These are phyloP conservation scores for Citrus sp. DNA, from an alignment of 345 rosid species.

Conservation along the genomic window DNA sequence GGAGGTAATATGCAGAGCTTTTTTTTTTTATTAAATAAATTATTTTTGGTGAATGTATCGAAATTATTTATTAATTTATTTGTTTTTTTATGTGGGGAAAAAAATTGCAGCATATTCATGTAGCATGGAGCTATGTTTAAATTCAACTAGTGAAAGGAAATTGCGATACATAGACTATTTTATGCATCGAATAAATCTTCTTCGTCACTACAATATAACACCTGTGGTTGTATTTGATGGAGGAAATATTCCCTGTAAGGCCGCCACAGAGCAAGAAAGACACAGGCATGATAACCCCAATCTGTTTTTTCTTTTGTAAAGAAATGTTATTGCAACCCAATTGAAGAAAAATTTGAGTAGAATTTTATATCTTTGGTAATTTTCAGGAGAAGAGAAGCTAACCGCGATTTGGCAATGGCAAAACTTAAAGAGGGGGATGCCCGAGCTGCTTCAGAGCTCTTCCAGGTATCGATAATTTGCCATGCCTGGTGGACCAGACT, in stretches of 20 bases:
- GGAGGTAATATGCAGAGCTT: slow-evolving; percentile 52
- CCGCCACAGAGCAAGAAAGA: slow-evolving; percentile 67
- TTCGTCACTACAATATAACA: slow-evolving; percentile 55
- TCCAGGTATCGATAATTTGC: slow-evolving; percentile 50
- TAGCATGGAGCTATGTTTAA: slow-evolving; percentile 89
- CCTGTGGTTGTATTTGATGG: slow-evolving; percentile 92
- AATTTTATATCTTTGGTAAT: background rate
- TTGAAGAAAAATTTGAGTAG: background rate
- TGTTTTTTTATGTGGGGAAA: background rate
- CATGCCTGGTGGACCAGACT: background rate
- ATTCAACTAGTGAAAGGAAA: slow-evolving; percentile 58
- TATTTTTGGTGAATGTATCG: background rate
- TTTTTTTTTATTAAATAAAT: background rate
- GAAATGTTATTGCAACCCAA: background rate
- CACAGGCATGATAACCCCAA: slow-evolving; percentile 34
- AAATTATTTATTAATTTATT: background rate
- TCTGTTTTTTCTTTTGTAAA: background rate
- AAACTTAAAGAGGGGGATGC: slow-evolving; percentile 74
- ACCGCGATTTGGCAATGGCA: slow-evolving; percentile 58
- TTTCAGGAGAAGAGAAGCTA: slow-evolving; percentile 59
- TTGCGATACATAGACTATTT: slow-evolving; percentile 63
- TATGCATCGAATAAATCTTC: slow-evolving; percentile 77
- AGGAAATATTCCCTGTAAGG: slow-evolving; percentile 71
- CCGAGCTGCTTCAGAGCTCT: slow-evolving; percentile 64
- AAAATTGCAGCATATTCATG: slow-evolving; percentile 74